Evolutionary conservation across 441 rosid genomes (phyloP).

Genomic region (Erysimum cheiri): DNA sequence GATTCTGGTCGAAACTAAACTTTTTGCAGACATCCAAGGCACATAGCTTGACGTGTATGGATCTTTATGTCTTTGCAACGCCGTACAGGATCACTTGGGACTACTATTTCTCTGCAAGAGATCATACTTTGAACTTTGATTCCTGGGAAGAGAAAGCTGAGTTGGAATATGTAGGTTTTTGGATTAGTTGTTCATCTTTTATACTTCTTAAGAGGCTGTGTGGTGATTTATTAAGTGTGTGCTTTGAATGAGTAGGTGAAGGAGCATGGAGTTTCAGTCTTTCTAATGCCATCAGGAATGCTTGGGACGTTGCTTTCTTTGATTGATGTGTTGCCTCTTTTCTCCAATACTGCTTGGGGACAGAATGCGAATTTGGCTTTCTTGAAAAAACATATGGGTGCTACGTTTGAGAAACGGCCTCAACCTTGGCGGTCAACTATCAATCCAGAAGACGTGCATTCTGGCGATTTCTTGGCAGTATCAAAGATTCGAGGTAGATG

Average conservation of each 20-base stretch:
- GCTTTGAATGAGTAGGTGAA: conserved; percentile 59
- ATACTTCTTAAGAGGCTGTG: background rate
- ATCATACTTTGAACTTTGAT: conserved; percentile 78
- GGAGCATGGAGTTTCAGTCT: conserved; percentile 88
- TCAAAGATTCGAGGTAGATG: conserved; percentile 97
- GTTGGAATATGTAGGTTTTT: conserved; percentile 73
- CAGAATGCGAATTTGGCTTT: conserved; percentile 85
- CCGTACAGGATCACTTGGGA: conserved; percentile 96
- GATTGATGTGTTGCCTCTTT: conserved; percentile 83
- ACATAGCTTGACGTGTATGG: conserved; percentile 97
- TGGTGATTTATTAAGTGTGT: background rate
- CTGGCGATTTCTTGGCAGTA: conserved; percentile 89
- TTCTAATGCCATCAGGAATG: conserved; percentile 97
- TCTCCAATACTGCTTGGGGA: conserved; percentile 87
- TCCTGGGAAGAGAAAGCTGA: conserved; percentile 93
- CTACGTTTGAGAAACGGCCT: conserved; percentile 78
- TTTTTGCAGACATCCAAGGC: conserved; percentile 74
- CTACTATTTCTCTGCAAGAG: conserved; percentile 81
- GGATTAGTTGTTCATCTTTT: background rate
- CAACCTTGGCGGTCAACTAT: conserved; percentile 70
- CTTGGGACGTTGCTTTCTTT: conserved; percentile 81
- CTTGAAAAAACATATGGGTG: conserved; percentile 87
- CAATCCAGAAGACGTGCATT: conserved; percentile 73
- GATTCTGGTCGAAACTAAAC: background rate
- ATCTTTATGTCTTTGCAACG: conserved; percentile 94